Conservation (phyloP, 768 basidiomycete species). For the Kwoniella newhampshirensis region DNA sequence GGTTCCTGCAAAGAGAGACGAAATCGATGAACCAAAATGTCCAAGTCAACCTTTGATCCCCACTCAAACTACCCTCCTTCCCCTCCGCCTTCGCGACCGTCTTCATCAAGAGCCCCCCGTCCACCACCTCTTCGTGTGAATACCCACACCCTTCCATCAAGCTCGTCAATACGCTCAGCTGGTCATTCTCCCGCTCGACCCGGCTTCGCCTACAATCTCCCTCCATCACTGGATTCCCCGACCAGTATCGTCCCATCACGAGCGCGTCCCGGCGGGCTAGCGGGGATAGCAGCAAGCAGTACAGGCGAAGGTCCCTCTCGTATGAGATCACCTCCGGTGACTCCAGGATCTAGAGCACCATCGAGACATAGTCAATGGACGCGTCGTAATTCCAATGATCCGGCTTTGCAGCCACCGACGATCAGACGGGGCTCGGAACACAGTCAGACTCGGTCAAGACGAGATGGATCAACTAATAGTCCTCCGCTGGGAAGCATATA, state of each 20-base stretch:
- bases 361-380: conserved; percentile 15
- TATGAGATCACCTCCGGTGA: conserved; percentile 11
- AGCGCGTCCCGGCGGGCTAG: conserved; percentile 21
- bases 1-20: too few relatives aligned
- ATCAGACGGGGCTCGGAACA: conserved; percentile 22
- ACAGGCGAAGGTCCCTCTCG: background rate
- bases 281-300: conserved; percentile 5
- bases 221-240: conserved; percentile 13
- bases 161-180: conserved; percentile 19
- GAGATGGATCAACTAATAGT: conserved; percentile 3
- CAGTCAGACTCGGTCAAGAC: conserved; percentile 5
- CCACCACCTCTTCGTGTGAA: conserved; percentile 21
- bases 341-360: conserved; percentile 14
- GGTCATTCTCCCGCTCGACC: conserved; percentile 16
- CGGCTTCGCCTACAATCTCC: conserved; percentile 26
- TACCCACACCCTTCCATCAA: conserved; percentile 11
- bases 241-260: conserved; percentile 3
- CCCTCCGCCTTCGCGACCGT: conserved; percentile 13
- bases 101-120: conserved; percentile 12
- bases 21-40: too few relatives aligned
- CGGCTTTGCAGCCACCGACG: conserved; percentile 2
- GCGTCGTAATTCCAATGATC: conserved; percentile 18
- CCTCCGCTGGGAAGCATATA: conserved; percentile 14
- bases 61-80: conserved; percentile 21
- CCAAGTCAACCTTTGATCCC: conserved; percentile 2